A percentile compares a stretch with the other conserved stretches of the same genome.
These are phyloP conservation scores for Deakozyma indianensis DNA, from an alignment of 805 yeast genomes.

Conservation along the genomic window DNA sequence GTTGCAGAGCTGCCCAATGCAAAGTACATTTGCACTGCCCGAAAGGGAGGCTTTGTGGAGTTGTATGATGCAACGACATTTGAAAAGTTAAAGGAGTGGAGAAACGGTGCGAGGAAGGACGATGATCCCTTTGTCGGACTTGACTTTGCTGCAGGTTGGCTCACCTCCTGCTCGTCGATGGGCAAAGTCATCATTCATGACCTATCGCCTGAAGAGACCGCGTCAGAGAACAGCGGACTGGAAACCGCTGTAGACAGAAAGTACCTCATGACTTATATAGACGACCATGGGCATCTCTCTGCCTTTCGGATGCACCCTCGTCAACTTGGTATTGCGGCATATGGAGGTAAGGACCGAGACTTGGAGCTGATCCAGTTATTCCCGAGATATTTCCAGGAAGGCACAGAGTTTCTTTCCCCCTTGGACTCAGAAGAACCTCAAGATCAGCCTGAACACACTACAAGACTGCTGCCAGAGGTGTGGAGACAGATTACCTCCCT, in stretches of 20 bases:
- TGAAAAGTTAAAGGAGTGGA: conserved; percentile 10
- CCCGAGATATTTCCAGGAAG: conserved; percentile 7
- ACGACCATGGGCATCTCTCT: conserved; percentile 17
- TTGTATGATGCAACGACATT: conserved; percentile 8
- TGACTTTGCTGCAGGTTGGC: conserved; percentile 7
- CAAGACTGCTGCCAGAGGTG: background rate
- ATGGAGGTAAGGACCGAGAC: conserved; percentile 37
- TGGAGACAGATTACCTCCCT: background rate
- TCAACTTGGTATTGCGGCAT: conserved; percentile 28
- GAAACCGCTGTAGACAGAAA: conserved; percentile 1
- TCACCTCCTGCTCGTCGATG: conserved; percentile 8
- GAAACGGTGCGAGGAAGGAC: conserved; percentile 4
- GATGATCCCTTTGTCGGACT: conserved; percentile 9
- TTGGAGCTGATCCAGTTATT: conserved; percentile 24
- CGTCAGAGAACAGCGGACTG: conserved; percentile 1
- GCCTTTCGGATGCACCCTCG: conserved; percentile 26
- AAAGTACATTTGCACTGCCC: conserved; percentile 10
- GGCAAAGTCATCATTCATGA: conserved; percentile 12
- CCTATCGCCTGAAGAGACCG: conserved; percentile 4
- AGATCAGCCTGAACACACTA: too few relatives aligned
- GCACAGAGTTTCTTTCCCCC: background rate
- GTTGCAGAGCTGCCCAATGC: background rate
- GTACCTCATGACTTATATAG: background rate
- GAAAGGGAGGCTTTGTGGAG: conserved; percentile 13
- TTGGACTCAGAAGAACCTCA: too few relatives aligned